These are phyloP conservation scores for Tolypocladium endophyticum DNA, from an alignment of 2,329 filamentous ascomycete species.

Conservation along the genomic window DNA sequence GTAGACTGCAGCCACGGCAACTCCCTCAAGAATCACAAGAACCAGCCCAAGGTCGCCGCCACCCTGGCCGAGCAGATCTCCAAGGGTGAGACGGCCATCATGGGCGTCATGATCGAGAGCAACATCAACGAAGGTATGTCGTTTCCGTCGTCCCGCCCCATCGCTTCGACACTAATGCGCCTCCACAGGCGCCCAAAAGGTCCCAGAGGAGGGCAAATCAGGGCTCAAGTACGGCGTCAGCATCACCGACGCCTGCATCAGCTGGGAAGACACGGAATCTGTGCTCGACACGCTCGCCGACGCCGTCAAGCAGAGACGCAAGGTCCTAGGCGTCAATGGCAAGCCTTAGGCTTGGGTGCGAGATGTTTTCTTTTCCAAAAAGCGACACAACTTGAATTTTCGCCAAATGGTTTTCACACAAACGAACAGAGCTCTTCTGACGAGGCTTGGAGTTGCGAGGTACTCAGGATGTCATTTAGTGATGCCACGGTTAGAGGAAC, in stretches of 20 bases:
- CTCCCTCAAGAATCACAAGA: conserved; percentile 91
- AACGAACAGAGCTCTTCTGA: neutral
- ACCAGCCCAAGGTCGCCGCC: conserved; percentile 88
- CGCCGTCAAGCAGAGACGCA: conserved; percentile 43
- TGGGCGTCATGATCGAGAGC: conserved; percentile 98
- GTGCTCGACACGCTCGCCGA: conserved; percentile 70
- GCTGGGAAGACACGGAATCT: conserved; percentile 79
- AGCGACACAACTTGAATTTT: neutral
- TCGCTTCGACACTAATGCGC: neutral
- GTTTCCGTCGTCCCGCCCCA: neutral
- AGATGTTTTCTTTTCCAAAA: neutral
- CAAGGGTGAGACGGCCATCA: conserved; percentile 73
- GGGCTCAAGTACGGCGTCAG: conserved; percentile 88
- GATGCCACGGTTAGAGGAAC: neutral
- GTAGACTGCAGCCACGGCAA: conserved; percentile 98
- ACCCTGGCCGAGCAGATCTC: conserved; percentile 75
- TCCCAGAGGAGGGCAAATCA: conserved; percentile 73
- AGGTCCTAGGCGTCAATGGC: conserved; percentile 13
- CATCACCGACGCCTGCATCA: conserved; percentile 95
- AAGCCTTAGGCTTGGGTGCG: neutral
- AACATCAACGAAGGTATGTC: conserved; percentile 83
- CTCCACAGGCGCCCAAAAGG: conserved; percentile 68
- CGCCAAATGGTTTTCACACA: neutral
- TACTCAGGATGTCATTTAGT: neutral
- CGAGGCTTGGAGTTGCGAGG: neutral